These are phyloP conservation scores for Tulasnella sp. DNA, from an alignment of 768 basidiomycete species.

Conservation along the genomic window DNA sequence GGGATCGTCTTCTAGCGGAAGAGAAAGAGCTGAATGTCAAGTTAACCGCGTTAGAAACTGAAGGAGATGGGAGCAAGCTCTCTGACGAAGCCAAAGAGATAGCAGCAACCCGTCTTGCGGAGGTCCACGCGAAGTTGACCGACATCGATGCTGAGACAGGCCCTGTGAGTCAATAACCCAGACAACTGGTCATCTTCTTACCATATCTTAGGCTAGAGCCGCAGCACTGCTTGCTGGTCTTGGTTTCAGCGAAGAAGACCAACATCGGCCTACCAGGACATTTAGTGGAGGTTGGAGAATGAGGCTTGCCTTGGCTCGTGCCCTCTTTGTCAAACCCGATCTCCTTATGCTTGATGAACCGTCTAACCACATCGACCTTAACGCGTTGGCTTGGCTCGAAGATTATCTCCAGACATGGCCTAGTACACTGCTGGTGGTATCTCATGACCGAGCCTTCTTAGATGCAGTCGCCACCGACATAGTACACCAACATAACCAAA, in stretches of 20 bases:
- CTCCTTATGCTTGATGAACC: slow-evolving; percentile 55
- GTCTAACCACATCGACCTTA: slow-evolving; percentile 90
- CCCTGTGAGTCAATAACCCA: slow-evolving; percentile 52
- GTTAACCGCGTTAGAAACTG: slow-evolving; percentile 52
- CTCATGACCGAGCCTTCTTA: slow-evolving; percentile 94
- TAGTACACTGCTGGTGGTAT: slow-evolving; percentile 84
- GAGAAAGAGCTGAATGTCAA: slow-evolving; percentile 62
- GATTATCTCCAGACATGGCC: slow-evolving; percentile 94
- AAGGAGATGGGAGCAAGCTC: slow-evolving; percentile 47
- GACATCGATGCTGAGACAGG: slow-evolving; percentile 99
- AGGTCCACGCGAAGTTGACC: slow-evolving; percentile 80
- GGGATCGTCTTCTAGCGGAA: slow-evolving; percentile 81
- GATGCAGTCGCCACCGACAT: slow-evolving; percentile 98
- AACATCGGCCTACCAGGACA: slow-evolving; percentile 63
- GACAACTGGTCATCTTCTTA: background rate
- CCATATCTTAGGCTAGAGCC: slow-evolving; percentile 22
- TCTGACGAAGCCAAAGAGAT: slow-evolving; percentile 82
- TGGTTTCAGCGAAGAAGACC: slow-evolving; percentile 83
- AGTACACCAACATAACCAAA: slow-evolving; percentile 84
- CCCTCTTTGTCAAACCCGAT: slow-evolving; percentile 80
- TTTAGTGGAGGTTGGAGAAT: slow-evolving; percentile 99
- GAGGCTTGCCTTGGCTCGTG: slow-evolving; percentile 89
- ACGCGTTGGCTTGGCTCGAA: slow-evolving; percentile 94
- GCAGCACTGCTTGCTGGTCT: slow-evolving; percentile 36
- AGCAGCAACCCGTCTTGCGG: slow-evolving; percentile 62